Conservation (phyloP, 2,329 filamentous ascomycete species). For the Ascochyta fabae region DNA sequence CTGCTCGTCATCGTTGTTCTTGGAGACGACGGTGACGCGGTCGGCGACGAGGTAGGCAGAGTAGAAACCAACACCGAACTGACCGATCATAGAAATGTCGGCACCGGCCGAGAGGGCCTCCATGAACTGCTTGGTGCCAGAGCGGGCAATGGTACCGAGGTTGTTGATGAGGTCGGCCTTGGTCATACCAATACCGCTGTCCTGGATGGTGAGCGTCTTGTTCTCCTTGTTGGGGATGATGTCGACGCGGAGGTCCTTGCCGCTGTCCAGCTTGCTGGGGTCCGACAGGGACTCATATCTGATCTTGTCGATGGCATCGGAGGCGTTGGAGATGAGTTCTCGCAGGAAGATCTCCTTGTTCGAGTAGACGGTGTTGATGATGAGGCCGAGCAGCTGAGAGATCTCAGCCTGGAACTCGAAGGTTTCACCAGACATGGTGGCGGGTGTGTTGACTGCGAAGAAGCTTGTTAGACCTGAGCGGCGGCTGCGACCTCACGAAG, state of each 20-base stretch:
- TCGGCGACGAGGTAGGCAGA: slow-evolving; percentile 99
- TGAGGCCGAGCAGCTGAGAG: slow-evolving; percentile 98
- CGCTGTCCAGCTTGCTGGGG: slow-evolving; percentile 92
- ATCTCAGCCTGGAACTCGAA: slow-evolving; percentile 99
- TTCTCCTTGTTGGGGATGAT: slow-evolving; percentile 97
- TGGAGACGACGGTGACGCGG: slow-evolving; percentile 92
- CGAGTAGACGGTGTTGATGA: slow-evolving; percentile 99
- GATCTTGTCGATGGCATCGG: slow-evolving; percentile 99
- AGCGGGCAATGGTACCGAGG: slow-evolving; percentile 98
- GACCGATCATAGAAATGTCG: slow-evolving; percentile 99
- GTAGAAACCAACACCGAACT: slow-evolving; percentile 99
- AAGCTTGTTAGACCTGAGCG: slow-evolving; percentile 17
- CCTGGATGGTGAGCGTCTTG: slow-evolving; percentile 96
- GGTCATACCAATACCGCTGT: slow-evolving; percentile 99
- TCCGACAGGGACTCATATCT: slow-evolving; percentile 98
- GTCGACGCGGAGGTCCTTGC: slow-evolving; percentile 98
- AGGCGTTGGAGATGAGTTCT: slow-evolving; percentile 98
- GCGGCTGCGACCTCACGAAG: slow-evolving; percentile 5
- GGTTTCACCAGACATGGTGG: slow-evolving; percentile 83
- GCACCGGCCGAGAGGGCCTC: slow-evolving; percentile 97
- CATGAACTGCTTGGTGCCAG: slow-evolving; percentile 99
- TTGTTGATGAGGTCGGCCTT: slow-evolving; percentile 99
- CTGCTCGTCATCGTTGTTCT: slow-evolving; percentile 99
- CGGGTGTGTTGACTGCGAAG: slow-evolving; percentile 24
- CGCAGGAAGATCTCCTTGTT: slow-evolving; percentile 99